Conservation (phyloP, 768 basidiomycete genomes). For the Arthromyces matolae region DNA sequence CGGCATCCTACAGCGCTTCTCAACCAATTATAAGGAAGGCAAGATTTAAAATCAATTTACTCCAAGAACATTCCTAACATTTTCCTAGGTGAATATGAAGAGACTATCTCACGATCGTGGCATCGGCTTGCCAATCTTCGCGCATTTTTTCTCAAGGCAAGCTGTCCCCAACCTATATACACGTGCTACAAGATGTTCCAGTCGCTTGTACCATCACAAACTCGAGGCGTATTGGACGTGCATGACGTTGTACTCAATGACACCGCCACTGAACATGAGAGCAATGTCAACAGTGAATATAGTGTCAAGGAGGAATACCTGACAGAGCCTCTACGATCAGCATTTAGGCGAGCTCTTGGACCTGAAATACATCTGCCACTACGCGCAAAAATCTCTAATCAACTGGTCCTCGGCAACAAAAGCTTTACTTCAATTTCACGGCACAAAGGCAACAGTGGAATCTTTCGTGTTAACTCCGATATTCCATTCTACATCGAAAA, state of each 20-base stretch:
- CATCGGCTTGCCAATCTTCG: neutral
- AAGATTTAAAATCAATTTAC: neutral
- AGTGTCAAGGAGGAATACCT: neutral
- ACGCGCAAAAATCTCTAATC: neutral
- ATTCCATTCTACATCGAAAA: neutral
- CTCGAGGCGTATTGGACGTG: neutral
- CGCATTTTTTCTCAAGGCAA: neutral
- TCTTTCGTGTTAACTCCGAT: neutral
- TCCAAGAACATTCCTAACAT: neutral
- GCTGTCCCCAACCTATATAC: neutral
- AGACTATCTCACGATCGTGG: neutral
- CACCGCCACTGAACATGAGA: neutral
- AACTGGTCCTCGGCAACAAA: neutral
- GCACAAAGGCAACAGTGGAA: neutral
- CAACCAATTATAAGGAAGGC: neutral
- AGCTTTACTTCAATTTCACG: neutral
- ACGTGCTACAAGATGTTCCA: neutral
- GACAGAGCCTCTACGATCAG: neutral
- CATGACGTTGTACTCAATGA: neutral
- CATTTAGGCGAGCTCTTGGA: neutral
- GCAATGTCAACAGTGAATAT: neutral
- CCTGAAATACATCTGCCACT: neutral
- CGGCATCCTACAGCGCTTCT: conserved; percentile 8
- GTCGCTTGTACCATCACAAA: neutral
- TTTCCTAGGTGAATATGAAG: neutral